Conservation (phyloP, 2,329 filamentous ascomycete species). For the Huntiella savannae region DNA sequence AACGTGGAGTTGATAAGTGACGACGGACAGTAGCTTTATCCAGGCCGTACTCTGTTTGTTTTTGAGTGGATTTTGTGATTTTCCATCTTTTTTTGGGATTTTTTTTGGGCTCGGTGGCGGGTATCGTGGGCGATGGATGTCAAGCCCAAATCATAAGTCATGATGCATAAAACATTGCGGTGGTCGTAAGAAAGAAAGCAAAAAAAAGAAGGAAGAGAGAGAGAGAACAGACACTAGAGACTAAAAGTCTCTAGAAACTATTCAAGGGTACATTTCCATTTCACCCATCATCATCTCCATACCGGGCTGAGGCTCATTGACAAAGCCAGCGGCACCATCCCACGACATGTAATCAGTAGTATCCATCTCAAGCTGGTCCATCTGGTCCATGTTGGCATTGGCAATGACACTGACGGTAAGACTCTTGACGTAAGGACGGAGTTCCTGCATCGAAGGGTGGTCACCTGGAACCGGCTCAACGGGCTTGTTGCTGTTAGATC, state of each 20-base stretch:
- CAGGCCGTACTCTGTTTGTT: background rate
- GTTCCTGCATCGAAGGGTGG: conserved; percentile 8
- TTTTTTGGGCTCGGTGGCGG: background rate
- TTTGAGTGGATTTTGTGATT: conserved; percentile 5
- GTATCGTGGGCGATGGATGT: no score
- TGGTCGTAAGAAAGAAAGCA: conserved; percentile 2
- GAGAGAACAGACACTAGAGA: background rate
- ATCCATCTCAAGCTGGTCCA: background rate
- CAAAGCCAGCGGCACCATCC: background rate
- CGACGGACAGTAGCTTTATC: no score
- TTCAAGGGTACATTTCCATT: background rate
- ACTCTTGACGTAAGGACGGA: conserved; percentile 3
- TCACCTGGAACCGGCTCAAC: background rate
- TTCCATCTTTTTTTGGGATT: conserved; percentile 7
- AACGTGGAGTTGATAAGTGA: background rate
- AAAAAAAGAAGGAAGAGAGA: background rate
- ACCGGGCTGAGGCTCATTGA: background rate
- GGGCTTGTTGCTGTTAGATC: conserved; percentile 16
- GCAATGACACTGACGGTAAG: conserved; percentile 4
- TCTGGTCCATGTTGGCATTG: background rate
- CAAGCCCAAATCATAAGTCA: background rate
- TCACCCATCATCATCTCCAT: background rate
- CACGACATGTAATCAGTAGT: background rate
- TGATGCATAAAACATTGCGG: conserved; percentile 4
- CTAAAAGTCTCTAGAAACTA: background rate